Evolutionary conservation across 108 stramenopile genomes (phyloP), one percentile per base, ranked within the genome.

Genomic region (Discostella stelligeroides): DNA sequence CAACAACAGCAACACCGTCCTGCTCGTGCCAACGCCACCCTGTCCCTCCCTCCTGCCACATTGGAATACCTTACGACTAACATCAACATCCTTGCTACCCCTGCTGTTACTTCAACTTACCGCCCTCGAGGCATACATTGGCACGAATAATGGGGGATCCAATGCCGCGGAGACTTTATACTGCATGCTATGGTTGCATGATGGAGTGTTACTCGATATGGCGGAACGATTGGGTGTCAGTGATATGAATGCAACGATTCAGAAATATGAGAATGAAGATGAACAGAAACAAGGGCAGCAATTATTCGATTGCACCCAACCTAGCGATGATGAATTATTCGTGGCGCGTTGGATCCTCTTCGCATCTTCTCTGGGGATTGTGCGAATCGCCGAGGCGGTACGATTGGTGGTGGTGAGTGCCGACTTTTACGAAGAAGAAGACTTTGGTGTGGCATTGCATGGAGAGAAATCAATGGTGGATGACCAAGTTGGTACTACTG

Each of bases 401-500:
- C 81, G 87, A 41, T 70, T 50, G 17, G 85, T 85, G n/a, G 84
- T 94, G 5, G 57, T 92, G 12, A 82, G 86, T 69, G 97, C 93
- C 12, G 95, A 97, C 74, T 95, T 97, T 65, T 96, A 92, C 67
- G 95, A 97, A 56, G 97, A 97, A 68, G 97, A 97, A 73, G 95
- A 97, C 79, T 97, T 96, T 69, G 75, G 80, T 11, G 66, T 80
- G 15, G 48, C 62, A 28, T 24, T 63, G 54, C 73, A 63, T 42
- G 69, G 60, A 38, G 65, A 43, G 24, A 38, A 18, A 14, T 46
- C 28, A 38, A 42, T 15, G 39, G 15, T 40, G 45, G 46, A 25
- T 39, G 42, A 5, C 25, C 15, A 27, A n/a, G n/a, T n/a, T 39
- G 20, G 23, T 7, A 40, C 29, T 49, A 28, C 17, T 15, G 13